These are phyloP conservation scores for Sugiyamaella lignohabitans DNA, from an alignment of 805 yeast species.

Conservation along the genomic window DNA sequence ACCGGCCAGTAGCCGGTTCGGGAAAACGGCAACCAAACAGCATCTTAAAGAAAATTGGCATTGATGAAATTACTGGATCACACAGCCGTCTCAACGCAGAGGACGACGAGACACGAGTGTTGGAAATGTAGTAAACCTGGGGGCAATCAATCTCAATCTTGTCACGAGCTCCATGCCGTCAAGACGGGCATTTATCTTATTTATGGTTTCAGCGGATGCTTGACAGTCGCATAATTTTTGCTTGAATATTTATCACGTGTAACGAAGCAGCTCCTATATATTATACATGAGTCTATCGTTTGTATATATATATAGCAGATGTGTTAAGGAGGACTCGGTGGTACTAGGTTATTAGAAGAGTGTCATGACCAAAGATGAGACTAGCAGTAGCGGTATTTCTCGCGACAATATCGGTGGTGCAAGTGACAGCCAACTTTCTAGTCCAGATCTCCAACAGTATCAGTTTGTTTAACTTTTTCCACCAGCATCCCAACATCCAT, in stretches of 20 bases:
- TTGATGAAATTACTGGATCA: background rate
- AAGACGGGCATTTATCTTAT: background rate
- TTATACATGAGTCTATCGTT: too few relatives aligned
- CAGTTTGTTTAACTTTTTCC: conserved; percentile 20
- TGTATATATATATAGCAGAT: background rate
- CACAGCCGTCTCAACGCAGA: background rate
- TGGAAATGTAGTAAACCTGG: background rate
- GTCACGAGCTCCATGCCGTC: background rate
- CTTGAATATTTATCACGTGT: background rate
- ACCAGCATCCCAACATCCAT: conserved; percentile 40
- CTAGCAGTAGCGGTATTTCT: background rate
- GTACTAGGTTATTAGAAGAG: background rate
- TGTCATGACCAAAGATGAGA: background rate
- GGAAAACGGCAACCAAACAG: background rate
- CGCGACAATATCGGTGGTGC: background rate
- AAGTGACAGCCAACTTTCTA: conserved; percentile 12
- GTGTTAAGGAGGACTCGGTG: background rate
- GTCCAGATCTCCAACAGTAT: conserved; percentile 24
- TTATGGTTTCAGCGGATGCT: background rate
- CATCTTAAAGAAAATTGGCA: background rate
- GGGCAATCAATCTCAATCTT: too few relatives aligned
- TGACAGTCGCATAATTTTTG: background rate
- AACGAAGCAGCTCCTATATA: too few relatives aligned
- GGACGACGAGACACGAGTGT: background rate
- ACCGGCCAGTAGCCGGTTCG: conserved; percentile 1